These are phyloP conservation scores for Suhomyces sp. DNA, from an alignment of 805 yeast species.

Conservation along the genomic window DNA sequence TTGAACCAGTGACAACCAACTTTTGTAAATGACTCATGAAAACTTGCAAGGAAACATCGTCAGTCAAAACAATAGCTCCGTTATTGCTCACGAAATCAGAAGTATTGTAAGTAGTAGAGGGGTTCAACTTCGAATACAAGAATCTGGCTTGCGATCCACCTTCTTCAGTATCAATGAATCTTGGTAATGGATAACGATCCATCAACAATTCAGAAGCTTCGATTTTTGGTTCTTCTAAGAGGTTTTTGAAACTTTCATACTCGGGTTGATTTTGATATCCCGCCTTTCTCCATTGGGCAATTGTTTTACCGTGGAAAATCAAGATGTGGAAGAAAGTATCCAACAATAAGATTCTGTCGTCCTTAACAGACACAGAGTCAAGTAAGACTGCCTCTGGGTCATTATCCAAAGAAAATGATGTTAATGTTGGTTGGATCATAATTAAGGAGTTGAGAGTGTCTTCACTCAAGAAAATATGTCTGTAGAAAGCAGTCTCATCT, in stretches of 20 bases:
- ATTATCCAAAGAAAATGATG: conserved; percentile 70
- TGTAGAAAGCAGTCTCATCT: conserved; percentile 96
- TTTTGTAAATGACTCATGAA: conserved; percentile 94
- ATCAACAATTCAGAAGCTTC: conserved; percentile 91
- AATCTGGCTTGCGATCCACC: conserved; percentile 99
- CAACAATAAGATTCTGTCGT: conserved; percentile 80
- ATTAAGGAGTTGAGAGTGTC: conserved; percentile 90
- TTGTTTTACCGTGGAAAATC: conserved; percentile 91
- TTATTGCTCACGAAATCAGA: conserved; percentile 46
- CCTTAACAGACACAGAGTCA: conserved; percentile 89
- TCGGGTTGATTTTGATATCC: conserved; percentile 92
- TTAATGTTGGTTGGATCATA: conserved; percentile 97
- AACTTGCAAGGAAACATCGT: conserved; percentile 91
- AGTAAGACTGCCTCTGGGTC: conserved; percentile 91
- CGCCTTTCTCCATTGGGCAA: conserved; percentile 94
- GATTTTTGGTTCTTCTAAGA: conserved; percentile 83
- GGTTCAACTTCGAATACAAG: conserved; percentile 90
- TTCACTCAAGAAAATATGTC: conserved; percentile 88
- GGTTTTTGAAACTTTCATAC: conserved; percentile 80
- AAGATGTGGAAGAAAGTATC: conserved; percentile 97
- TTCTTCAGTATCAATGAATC: conserved; percentile 95
- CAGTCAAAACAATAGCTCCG: conserved; percentile 86
- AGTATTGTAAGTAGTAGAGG: conserved; percentile 79
- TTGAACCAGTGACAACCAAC: conserved; percentile 65
- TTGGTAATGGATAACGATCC: conserved; percentile 95